Evolutionary conservation across 257 asterid genomes (phyloP).

Genomic region (Lycium ferocissimum): DNA sequence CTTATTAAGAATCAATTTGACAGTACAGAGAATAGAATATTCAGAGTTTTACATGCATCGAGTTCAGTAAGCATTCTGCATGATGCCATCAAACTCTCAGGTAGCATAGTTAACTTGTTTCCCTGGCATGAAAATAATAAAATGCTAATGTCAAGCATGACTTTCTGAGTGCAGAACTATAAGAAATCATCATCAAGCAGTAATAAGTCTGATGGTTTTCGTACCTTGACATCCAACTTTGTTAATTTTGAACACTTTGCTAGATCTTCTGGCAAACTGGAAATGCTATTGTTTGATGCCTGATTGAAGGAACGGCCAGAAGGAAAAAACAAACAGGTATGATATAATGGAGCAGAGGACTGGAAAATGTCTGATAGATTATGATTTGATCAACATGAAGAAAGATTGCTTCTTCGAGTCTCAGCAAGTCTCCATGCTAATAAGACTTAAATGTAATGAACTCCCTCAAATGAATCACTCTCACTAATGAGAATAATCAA

Average conservation of each 20-base stretch:
- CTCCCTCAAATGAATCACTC: constrained; percentile 2
- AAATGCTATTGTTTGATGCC: constrained; percentile 89
- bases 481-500: neutral
- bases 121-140: constrained; percentile 62
- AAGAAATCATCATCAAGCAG: constrained; percentile 34
- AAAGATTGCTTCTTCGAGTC: constrained; percentile 8
- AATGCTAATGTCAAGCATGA: constrained; percentile 31
- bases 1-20: constrained; percentile 29
- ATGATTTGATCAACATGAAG: neutral
- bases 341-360: neutral
- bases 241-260: constrained; percentile 73
- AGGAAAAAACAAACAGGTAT: constrained; percentile 6
- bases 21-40: neutral
- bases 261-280: constrained; percentile 88
- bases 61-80: constrained; percentile 85
- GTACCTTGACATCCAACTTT: constrained; percentile 88
- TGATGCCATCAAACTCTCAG: constrained; percentile 69
- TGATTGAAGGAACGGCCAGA: constrained; percentile 42
- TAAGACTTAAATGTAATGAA: neutral
- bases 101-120: constrained; percentile 69
- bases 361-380: neutral
- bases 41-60: constrained; percentile 74
- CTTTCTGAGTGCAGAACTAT: constrained; percentile 23
- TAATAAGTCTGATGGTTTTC: constrained; percentile 20
- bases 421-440: neutral